phyloP scores from a whole-genome alignment of 1,139 yeast species.

The Taphrina wiesneri region DNA sequence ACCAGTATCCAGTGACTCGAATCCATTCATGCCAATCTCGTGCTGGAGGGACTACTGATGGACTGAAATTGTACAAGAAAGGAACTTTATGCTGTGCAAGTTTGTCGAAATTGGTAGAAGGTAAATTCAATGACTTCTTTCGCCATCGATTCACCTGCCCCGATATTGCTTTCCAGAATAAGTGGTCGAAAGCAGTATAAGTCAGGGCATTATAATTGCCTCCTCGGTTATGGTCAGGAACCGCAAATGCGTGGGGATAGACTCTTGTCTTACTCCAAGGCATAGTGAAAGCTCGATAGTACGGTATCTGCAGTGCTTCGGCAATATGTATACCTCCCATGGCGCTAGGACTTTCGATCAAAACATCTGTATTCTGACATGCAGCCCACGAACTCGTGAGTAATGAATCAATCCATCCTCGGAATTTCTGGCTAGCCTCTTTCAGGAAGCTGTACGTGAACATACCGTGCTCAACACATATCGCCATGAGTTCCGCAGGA shows the following conservation, averaged over 20 bases:
- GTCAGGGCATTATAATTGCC: conserved; percentile 91
- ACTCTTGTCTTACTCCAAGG: conserved; percentile 97
- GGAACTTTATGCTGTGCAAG: conserved; percentile 81
- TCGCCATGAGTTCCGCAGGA: conserved; percentile 86
- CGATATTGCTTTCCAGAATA: conserved; percentile 92
- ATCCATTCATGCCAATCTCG: conserved; percentile 95
- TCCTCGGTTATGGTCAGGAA: conserved; percentile 89
- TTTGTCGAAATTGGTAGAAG: conserved; percentile 66
- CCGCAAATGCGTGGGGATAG: conserved; percentile 93
- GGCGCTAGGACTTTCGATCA: conserved; percentile 91
- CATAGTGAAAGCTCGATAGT: conserved; percentile 94
- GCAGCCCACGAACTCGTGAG: conserved; percentile 77
- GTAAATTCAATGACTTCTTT: conserved; percentile 61
- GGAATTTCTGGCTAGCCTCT: conserved; percentile 85
- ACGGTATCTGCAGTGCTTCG: conserved; percentile 84
- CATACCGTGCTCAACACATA: conserved; percentile 89
- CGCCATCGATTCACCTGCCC: conserved; percentile 89
- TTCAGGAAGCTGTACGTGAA: conserved; percentile 78
- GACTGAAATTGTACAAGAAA: conserved; percentile 83
- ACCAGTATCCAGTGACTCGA: conserved; percentile 94
- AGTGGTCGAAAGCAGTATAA: conserved; percentile 86
- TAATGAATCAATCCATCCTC: conserved; percentile 78
- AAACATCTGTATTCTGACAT: conserved; percentile 78
- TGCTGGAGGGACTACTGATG: conserved; percentile 84
- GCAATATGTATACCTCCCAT: conserved; percentile 96